These are phyloP conservation scores for Digitaria exilis DNA, from an alignment of 202 grass and related monocot species.

Conservation along the genomic window DNA sequence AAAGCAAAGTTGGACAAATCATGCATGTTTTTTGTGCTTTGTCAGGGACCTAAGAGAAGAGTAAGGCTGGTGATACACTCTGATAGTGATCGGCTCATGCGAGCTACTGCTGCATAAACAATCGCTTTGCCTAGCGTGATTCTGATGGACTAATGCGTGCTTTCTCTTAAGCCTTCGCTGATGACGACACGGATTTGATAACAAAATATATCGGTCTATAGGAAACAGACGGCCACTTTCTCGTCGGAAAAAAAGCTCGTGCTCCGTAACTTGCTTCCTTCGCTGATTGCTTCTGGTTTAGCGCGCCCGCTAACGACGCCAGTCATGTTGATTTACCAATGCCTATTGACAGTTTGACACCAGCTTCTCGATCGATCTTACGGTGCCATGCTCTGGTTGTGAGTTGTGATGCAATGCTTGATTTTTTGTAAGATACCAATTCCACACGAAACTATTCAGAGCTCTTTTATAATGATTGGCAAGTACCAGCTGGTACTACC, in stretches of 20 bases:
- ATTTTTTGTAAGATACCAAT: neutral
- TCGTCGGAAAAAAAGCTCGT: neutral
- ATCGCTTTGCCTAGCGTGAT: constrained; percentile 3
- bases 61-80: neutral
- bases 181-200: constrained; percentile 12
- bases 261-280: neutral
- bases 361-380: too few relatives aligned
- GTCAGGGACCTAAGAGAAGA: neutral
- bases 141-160: constrained; percentile 29
- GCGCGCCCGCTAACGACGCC: neutral
- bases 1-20: neutral
- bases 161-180: neutral
- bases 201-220: neutral
- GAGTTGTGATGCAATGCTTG: neutral
- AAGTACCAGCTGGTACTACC: too few relatives aligned
- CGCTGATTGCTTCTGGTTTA: neutral
- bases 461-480: too few relatives aligned
- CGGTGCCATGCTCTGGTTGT: neutral
- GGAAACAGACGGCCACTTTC: constrained; percentile 17
- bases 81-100: neutral
- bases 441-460: neutral
- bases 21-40: neutral
- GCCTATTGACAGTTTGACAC: neutral
- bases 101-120: constrained; percentile 21
- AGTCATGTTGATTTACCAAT: constrained; percentile 3